Base-by-base conservation (phyloP, 805 yeast species). In the Hanseniaspora lindneri region DNA sequence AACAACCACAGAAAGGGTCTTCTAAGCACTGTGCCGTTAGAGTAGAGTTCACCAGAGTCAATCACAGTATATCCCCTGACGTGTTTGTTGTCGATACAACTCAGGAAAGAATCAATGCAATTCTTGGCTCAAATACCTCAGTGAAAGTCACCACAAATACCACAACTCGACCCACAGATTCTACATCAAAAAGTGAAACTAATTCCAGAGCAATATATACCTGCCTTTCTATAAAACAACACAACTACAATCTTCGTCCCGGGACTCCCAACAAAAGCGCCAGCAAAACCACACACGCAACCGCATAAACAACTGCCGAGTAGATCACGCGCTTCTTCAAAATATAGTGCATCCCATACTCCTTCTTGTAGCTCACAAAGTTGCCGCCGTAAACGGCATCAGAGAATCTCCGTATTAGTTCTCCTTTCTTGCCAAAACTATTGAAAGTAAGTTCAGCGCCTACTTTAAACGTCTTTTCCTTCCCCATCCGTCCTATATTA, bases 391-490 rank as follows among this genome's bases (percentile, higher is more conserved):
- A 44, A 29, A 39, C 42, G 2, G 19, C 13, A 6, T 16, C 11
- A 3, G 40, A 24, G 13, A 37, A 17, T 27, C 24, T 37, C 13
- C 40, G 24, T 2, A 44, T n/a, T 4, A 39, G 13, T 33, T 44
- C 49, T 1, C 37, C 49, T 24, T 20, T 44, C n/a, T 29, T 44
- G 1, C 49, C 49, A 44, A 44, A 44, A 23, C 43, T 37, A 21
- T 44, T 44, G 21, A 44, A 44, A 4, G 49, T 44, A 17, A 44
- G 27, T 17, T 44, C 49, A 23, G 37, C 49, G 5, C 49, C 49
- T 17, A 44, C 49, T 24, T 44, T 44, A 28, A 44, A 44, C 2
- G 25, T 30, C 16, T 36, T 44, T 19, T 44, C 49, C 16, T 44
- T 44, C 1, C 49, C 49, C 20, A 44, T 37, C 19, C 36, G 29